phyloP scores from a whole-genome alignment of 2,329 filamentous ascomycete genomes.

The Exophiala dermatitidis region DNA sequence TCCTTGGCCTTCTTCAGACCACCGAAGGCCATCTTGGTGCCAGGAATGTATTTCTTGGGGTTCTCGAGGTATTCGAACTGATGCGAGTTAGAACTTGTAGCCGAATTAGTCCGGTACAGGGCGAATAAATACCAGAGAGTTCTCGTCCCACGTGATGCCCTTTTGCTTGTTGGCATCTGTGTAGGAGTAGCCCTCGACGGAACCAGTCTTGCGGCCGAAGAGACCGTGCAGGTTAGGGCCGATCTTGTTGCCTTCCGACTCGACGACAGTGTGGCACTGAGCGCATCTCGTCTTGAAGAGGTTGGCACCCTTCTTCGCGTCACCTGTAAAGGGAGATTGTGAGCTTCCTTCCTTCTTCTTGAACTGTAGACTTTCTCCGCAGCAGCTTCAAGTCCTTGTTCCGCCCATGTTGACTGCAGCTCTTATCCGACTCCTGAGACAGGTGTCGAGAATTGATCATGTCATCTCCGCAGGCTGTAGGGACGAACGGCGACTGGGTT shows the following conservation, averaged over 20 bases:
- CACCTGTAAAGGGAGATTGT: constrained; percentile 52
- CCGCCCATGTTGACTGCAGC: constrained; percentile 1
- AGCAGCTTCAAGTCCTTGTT: constrained; percentile 12
- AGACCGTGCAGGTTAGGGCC: constrained; percentile 95
- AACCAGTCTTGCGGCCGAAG: constrained; percentile 90
- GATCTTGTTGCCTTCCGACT: constrained; percentile 91
- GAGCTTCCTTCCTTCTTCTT: constrained; percentile 12
- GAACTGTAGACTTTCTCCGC: constrained; percentile 3
- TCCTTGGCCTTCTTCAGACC: constrained; percentile 99
- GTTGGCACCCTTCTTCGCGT: constrained; percentile 91
- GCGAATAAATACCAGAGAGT: constrained; percentile 60
- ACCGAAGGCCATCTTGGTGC: constrained; percentile 99
- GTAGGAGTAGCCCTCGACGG: constrained; percentile 89
- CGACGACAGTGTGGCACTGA: constrained; percentile 96
- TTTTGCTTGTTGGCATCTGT: constrained; percentile 99
- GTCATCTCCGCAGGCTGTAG: neutral
- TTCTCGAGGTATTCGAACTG: constrained; percentile 99
- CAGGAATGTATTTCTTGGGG: constrained; percentile 99
- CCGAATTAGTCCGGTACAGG: neutral
- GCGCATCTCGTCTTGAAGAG: constrained; percentile 99
- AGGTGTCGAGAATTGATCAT: constrained; percentile 3
- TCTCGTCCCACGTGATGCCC: constrained; percentile 80
- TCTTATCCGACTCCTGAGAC: constrained; percentile 10
- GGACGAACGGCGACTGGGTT: neutral
- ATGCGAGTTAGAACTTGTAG: constrained; percentile 2